Evolutionary conservation across 1,139 yeast species (phyloP).

Genomic region (Hemisphaericaspora xylanilytica): DNA sequence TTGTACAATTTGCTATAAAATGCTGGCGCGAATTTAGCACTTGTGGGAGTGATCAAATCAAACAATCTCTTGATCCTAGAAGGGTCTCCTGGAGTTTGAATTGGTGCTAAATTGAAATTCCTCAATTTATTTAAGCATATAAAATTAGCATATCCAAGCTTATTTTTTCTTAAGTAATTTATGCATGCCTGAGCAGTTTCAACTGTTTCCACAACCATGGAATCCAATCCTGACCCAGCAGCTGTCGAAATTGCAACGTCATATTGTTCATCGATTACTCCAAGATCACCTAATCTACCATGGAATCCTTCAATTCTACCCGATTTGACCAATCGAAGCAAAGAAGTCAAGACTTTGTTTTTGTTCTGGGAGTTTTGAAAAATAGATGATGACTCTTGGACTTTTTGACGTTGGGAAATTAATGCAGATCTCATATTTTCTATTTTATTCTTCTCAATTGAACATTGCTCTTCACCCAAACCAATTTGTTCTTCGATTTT

Average conservation of each 20-base stretch:
- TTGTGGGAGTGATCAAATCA: conserved; percentile 72
- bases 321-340: conserved; percentile 66
- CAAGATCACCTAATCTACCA: conserved; percentile 90
- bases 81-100: conserved; percentile 67
- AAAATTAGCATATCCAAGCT: conserved; percentile 87
- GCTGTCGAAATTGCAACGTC: conserved; percentile 96
- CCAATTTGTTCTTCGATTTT: conserved; percentile 53
- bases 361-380: conserved; percentile 62
- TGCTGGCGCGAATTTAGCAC: conserved; percentile 75
- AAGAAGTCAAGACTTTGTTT: conserved; percentile 68
- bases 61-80: conserved; percentile 75
- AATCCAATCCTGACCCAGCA: conserved; percentile 85
- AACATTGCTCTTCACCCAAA: conserved; percentile 59
- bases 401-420: conserved; percentile 56
- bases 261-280: conserved; percentile 79
- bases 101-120: conserved; percentile 55
- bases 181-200: conserved; percentile 92
- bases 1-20: conserved; percentile 84
- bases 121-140: conserved; percentile 76
- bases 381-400: conserved; percentile 62
- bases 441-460: conserved; percentile 46
- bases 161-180: conserved; percentile 78
- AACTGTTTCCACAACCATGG: conserved; percentile 91
- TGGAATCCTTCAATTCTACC: conserved; percentile 86
- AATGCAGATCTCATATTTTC: conserved; percentile 54